Conservation (phyloP, 148 eudicot species). For the Hydrangea macrophylla region DNA sequence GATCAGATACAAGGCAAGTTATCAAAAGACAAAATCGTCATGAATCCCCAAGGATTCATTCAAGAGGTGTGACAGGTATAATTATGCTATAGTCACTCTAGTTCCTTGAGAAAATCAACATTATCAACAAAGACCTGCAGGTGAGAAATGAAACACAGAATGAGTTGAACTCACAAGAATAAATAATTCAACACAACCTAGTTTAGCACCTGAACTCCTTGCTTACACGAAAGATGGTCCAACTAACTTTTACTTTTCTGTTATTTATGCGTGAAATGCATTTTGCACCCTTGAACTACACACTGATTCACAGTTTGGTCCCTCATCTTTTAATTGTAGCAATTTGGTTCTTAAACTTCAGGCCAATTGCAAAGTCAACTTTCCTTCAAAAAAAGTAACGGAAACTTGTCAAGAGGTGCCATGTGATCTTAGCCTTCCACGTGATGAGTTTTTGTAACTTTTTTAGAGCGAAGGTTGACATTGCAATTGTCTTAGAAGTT, state of each 20-base stretch:
- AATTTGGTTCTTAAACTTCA: no score
- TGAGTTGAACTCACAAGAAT: background rate
- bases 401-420: no score
- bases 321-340: no score
- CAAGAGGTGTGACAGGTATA: background rate
- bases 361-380: no score
- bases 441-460: no score
- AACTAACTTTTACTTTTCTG: background rate
- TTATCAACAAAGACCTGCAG: constrained; percentile 85
- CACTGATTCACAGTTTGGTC: no score
- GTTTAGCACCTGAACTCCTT: background rate
- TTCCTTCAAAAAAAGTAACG: no score
- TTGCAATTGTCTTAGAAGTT: no score
- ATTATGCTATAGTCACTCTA: constrained; percentile 31
- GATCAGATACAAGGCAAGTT: background rate
- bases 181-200: background rate
- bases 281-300: no score
- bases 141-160: background rate
- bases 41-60: constrained; percentile 2
- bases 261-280: no score
- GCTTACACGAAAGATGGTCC: background rate
- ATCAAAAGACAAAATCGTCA: background rate
- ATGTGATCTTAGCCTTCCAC: no score
- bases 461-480: no score
- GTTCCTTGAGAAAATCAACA: constrained; percentile 74